These are phyloP conservation scores for Suillus clintonianus DNA, from an alignment of 768 basidiomycete genomes.

Conservation along the genomic window DNA sequence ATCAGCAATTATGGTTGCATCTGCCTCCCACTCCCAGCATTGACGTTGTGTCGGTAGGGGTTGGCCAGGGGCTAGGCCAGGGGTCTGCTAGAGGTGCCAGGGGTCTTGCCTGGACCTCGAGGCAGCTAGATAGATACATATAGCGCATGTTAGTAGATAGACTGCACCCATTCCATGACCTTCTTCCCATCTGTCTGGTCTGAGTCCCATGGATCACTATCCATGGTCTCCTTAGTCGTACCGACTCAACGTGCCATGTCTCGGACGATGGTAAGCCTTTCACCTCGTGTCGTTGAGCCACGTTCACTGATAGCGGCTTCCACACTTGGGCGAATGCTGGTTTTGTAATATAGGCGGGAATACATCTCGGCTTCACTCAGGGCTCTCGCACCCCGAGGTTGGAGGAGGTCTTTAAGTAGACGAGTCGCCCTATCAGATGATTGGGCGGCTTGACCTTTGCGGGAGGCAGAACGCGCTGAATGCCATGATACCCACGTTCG, in stretches of 20 bases:
- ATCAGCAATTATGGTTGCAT: neutral
- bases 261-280: neutral
- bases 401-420: neutral
- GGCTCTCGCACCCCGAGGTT: neutral
- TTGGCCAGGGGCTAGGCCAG: too few species aligned
- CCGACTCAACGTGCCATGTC: neutral
- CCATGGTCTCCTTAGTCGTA: too few species aligned
- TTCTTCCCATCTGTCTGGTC: too few species aligned
- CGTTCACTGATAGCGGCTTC: neutral
- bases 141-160: too few species aligned
- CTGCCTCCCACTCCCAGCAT: neutral
- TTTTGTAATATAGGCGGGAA: neutral
- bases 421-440: neutral
- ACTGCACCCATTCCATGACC: too few species aligned
- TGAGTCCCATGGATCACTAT: too few species aligned
- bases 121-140: too few species aligned
- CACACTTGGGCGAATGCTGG: neutral
- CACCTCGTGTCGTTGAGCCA: neutral
- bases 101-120: too few species aligned
- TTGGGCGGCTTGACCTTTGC: neutral
- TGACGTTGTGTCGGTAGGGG: too few species aligned
- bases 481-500: neutral
- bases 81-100: too few species aligned
- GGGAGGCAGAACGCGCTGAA: neutral
- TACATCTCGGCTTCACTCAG: neutral